A percentile compares a stretch with the other conserved stretches of the same genome.
phyloP scores from a whole-genome alignment of 352 stramenopile species.

The Halophytophthora batemanensis region DNA sequence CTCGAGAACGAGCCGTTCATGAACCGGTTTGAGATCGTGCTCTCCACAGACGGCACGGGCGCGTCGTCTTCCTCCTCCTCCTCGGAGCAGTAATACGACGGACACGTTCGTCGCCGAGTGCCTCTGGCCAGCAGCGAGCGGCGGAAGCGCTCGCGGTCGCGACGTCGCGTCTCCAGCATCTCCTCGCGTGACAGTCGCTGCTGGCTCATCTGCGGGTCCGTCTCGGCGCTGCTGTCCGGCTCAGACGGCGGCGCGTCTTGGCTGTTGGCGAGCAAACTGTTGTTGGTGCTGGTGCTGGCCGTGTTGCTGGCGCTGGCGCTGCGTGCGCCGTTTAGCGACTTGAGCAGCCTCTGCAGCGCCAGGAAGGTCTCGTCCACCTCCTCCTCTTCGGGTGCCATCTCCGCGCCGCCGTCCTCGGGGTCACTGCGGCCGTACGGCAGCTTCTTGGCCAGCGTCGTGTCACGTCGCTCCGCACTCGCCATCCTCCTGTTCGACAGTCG shows the following conservation, averaged over 20 bases:
- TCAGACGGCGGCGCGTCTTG: conserved; percentile 10
- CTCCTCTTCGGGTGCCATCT: conserved; percentile 54
- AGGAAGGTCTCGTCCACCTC: conserved; percentile 81
- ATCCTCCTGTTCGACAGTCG: conserved; percentile 6
- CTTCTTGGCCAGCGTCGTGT: conserved; percentile 41
- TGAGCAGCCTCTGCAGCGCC: conserved; percentile 70
- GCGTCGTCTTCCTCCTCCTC: conserved; percentile 74
- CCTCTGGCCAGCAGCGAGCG: conserved; percentile 50
- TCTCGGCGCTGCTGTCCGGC: conserved; percentile 8
- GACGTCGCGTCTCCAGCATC: conserved; percentile 59
- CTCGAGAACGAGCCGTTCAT: conserved; percentile 78
- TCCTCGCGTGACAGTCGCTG: conserved; percentile 61
- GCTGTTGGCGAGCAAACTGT: conserved; percentile 8
- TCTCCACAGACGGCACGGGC: conserved; percentile 59
- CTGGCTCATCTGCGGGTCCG: conserved; percentile 10
- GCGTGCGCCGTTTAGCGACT: conserved; percentile 49
- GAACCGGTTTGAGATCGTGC: conserved; percentile 76
- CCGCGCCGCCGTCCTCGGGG: conserved; percentile 42
- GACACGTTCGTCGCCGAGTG: conserved; percentile 30
- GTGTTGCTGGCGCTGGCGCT: conserved; percentile 7
- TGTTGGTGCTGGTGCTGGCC: not conserved
- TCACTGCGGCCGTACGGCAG: conserved; percentile 39
- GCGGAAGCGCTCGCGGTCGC: conserved; percentile 70
- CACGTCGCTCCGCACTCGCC: conserved; percentile 5
- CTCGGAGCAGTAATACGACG: conserved; percentile 52